Percentiles rank a stretch among this genome's conserved stretches.
Evolutionary conservation across 2,329 filamentous ascomycete genomes (phyloP).

Genomic region (Dendrostoma leiphaemia): DNA sequence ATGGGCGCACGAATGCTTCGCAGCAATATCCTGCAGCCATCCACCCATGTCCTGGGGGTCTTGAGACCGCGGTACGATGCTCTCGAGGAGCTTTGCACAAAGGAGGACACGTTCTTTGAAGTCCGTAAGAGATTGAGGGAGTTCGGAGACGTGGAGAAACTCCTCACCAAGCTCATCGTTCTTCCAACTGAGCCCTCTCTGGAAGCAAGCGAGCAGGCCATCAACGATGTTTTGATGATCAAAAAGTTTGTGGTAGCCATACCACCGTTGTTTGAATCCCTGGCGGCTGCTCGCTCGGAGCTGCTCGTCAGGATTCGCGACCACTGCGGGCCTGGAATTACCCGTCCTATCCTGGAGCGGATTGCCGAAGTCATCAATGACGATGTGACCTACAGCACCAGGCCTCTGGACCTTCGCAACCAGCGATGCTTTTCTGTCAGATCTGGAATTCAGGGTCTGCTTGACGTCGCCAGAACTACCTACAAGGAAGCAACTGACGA

Average conservation of each 20-base stretch:
- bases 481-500: conserved; percentile 88
- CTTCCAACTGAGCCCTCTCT: conserved; percentile 65
- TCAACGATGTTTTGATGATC: conserved; percentile 83
- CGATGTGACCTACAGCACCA: conserved; percentile 74
- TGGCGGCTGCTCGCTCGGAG: conserved; percentile 61
- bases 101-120: conserved; percentile 81
- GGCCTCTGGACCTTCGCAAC: conserved; percentile 81
- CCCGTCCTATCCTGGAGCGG: conserved; percentile 57
- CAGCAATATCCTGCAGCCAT: conserved; percentile 85
- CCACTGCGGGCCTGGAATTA: conserved; percentile 64
- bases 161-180: conserved; percentile 81
- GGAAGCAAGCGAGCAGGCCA: conserved; percentile 71
- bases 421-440: conserved; percentile 56
- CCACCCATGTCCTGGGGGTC: conserved; percentile 64
- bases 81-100: conserved; percentile 75
- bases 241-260: conserved; percentile 77
- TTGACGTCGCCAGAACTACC: conserved; percentile 84
- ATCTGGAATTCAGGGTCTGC: conserved; percentile 77
- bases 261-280: conserved; percentile 63
- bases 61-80: conserved; percentile 76
- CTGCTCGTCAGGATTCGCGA: conserved; percentile 67
- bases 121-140: conserved; percentile 71
- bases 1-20: conserved; percentile 86
- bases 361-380: conserved; percentile 75
- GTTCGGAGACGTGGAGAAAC: conserved; percentile 75